These are phyloP conservation scores for Davidsoniella australis DNA, from an alignment of 2,329 filamentous ascomycete genomes.

Conservation along the genomic window DNA sequence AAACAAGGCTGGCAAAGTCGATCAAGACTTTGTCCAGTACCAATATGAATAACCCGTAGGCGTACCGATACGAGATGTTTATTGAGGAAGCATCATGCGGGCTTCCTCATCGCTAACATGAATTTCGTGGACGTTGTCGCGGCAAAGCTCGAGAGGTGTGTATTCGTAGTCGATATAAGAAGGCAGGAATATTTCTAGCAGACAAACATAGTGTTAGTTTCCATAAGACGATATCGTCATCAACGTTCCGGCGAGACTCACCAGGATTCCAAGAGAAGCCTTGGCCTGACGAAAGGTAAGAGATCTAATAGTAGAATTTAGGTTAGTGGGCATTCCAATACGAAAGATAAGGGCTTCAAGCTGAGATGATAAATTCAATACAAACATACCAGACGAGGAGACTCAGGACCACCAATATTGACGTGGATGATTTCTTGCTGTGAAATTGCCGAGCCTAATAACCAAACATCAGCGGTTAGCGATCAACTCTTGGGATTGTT, in stretches of 20 bases:
- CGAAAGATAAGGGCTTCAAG: background rate
- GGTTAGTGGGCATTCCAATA: too few relatives aligned
- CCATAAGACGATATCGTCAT: background rate
- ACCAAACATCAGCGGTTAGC: conserved; percentile 17
- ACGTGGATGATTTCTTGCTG: conserved; percentile 67
- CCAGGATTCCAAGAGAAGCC: conserved; percentile 73
- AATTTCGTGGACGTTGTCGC: conserved; percentile 65
- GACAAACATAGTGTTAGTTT: background rate
- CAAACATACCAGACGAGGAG: conserved; percentile 52
- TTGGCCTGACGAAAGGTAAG: conserved; percentile 62
- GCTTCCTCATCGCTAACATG: conserved; percentile 61
- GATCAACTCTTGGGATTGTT: background rate
- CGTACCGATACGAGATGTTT: conserved; percentile 14
- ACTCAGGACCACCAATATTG: conserved; percentile 59
- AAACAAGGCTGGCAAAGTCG: background rate
- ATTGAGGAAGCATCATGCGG: conserved; percentile 49
- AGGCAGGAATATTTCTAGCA: conserved; percentile 59
- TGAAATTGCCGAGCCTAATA: conserved; percentile 48
- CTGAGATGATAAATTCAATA: conserved; percentile 4
- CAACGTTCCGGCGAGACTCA: conserved; percentile 19
- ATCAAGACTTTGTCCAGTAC: too few relatives aligned
- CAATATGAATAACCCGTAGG: too few relatives aligned
- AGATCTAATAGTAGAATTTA: conserved; percentile 37
- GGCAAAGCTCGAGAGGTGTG: conserved; percentile 55
- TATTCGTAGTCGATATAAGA: conserved; percentile 63